phyloP scores from a whole-genome alignment of 768 basidiomycete genomes.

The Xerocomellus amylosporus region DNA sequence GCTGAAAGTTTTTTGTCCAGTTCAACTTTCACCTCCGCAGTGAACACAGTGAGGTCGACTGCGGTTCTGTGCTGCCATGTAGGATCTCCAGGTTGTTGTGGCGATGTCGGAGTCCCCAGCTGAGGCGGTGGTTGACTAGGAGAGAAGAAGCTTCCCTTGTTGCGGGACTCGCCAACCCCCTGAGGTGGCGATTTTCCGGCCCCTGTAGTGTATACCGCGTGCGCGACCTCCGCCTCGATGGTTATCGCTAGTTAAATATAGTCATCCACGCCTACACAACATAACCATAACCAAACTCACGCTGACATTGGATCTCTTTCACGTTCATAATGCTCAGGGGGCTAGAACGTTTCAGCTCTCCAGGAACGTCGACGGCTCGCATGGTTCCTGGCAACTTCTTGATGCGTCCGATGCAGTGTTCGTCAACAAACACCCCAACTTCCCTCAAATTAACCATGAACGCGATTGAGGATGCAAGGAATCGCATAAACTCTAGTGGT shows the following conservation, averaged over 20 bases:
- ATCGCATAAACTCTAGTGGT: slow-evolving; percentile 82
- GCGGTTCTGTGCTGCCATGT: no score
- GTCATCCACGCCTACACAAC: background rate
- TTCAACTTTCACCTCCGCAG: slow-evolving; percentile 10
- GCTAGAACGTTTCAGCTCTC: slow-evolving; percentile 53
- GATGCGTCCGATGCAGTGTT: slow-evolving; percentile 60
- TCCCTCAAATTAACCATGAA: slow-evolving; percentile 79
- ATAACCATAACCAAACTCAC: background rate
- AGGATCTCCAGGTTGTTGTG: background rate
- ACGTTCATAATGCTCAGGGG: slow-evolving; percentile 64
- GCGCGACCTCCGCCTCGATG: slow-evolving; percentile 66
- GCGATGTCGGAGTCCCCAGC: no score
- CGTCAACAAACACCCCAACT: slow-evolving; percentile 78
- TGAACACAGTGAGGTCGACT: slow-evolving; percentile 30
- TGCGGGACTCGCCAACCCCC: slow-evolving; percentile 32
- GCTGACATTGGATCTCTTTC: slow-evolving; percentile 44
- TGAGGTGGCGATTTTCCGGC: no score
- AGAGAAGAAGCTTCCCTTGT: background rate
- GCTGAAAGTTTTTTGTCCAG: background rate
- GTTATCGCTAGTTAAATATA: slow-evolving; percentile 48
- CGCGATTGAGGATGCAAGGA: slow-evolving; percentile 87
- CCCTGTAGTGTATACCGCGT: no score
- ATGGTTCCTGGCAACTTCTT: slow-evolving; percentile 55
- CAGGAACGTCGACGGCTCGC: slow-evolving; percentile 47
- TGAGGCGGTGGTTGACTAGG: background rate